Evolutionary conservation across 2,329 filamentous ascomycete genomes (phyloP).

Genomic region (Albifimbria verrucaria): DNA sequence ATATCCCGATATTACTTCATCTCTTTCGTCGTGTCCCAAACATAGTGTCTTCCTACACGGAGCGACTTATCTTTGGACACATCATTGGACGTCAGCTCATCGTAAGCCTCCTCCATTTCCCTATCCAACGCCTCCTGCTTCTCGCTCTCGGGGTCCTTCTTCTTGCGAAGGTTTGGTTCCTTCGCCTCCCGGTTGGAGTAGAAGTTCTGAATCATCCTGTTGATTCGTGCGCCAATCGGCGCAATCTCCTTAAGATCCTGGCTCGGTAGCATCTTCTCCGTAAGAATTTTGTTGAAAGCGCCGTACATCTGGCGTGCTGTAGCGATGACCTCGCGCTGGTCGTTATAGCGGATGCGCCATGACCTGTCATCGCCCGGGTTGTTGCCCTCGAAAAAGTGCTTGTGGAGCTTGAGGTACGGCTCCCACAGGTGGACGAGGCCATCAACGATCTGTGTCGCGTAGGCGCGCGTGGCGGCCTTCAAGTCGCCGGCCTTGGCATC

Average conservation of each 20-base stretch:
- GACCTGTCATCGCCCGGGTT: conserved; percentile 19
- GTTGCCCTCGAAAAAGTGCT: conserved; percentile 29
- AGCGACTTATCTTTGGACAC: too few relatives aligned
- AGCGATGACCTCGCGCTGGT: conserved; percentile 39
- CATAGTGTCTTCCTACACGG: too few relatives aligned
- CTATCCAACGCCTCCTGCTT: conserved; percentile 4
- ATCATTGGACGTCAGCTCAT: not conserved
- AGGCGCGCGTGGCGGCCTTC: conserved; percentile 35
- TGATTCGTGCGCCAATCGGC: conserved; percentile 29
- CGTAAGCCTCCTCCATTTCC: conserved; percentile 6
- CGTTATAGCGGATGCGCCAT: conserved; percentile 26
- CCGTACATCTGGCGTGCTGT: conserved; percentile 44
- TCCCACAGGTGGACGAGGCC: conserved; percentile 51
- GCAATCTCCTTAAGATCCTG: conserved; percentile 29
- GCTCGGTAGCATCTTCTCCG: conserved; percentile 35
- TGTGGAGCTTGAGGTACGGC: conserved; percentile 39
- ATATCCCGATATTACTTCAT: too few relatives aligned
- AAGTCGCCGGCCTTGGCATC: conserved; percentile 25
- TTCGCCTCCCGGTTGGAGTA: conserved; percentile 28
- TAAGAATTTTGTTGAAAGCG: conserved; percentile 40
- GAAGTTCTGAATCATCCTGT: conserved; percentile 33
- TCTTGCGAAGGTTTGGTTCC: conserved; percentile 27
- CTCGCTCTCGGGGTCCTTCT: conserved; percentile 14
- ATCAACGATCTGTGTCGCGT: conserved; percentile 46
- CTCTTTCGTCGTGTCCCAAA: too few relatives aligned